Conservation (phyloP, 2,329 filamentous ascomycete species). For the Scedosporium minutisporum region DNA sequence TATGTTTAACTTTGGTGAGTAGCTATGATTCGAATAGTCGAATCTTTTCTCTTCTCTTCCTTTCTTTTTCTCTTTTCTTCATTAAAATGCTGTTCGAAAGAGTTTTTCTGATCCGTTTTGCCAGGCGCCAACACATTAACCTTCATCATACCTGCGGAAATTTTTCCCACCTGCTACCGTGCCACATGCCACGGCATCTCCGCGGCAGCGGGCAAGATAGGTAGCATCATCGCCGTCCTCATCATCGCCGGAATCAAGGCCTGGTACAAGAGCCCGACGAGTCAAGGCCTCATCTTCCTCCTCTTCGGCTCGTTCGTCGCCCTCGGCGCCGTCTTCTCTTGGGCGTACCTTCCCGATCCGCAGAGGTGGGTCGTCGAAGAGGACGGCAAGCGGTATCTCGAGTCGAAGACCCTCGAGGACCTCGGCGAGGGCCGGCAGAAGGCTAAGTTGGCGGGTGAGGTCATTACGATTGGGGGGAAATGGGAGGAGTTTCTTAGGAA, state of each 20-base stretch:
- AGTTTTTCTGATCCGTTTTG: constrained; percentile 8
- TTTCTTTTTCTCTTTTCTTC: neutral
- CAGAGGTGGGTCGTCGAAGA: constrained; percentile 29
- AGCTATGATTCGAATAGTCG: neutral
- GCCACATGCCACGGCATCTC: constrained; percentile 54
- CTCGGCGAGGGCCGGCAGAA: constrained; percentile 37
- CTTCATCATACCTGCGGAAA: constrained; percentile 54
- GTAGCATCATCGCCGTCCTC: constrained; percentile 41
- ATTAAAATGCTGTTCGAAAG: neutral
- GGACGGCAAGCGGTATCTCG: constrained; percentile 25
- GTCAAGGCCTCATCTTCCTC: constrained; percentile 40
- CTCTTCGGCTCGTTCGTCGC: constrained; percentile 40
- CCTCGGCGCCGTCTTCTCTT: constrained; percentile 38
- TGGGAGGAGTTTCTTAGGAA: constrained; percentile 18
- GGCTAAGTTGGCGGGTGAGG: constrained; percentile 33
- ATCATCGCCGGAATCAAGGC: constrained; percentile 40
- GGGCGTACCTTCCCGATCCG: constrained; percentile 40
- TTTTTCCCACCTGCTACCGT: constrained; percentile 55
- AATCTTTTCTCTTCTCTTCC: neutral
- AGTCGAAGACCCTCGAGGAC: constrained; percentile 39
- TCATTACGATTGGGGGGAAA: constrained; percentile 34
- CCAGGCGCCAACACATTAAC: constrained; percentile 51
- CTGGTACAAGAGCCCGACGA: constrained; percentile 28
- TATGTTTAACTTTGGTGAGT: constrained; percentile 43
- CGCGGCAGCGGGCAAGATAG: constrained; percentile 49